Percentiles rank a stretch among this genome's conserved stretches.
These are phyloP conservation scores for Ceratobasidium sp. DNA, from an alignment of 1,284 basidiomycete species.

Conservation along the genomic window DNA sequence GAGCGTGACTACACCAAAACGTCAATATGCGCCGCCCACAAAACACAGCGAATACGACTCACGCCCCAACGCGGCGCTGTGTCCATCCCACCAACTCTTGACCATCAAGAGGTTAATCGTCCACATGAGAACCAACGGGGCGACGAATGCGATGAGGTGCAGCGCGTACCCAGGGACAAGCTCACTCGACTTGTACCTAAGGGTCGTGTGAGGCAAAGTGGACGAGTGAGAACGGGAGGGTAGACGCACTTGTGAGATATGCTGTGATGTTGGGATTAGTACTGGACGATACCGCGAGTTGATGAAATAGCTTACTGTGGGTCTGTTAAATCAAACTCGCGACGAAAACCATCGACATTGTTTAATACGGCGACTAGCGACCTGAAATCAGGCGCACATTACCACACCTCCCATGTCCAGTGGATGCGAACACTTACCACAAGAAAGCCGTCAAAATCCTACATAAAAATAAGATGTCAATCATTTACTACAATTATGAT, in stretches of 20 bases:
- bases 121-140: constrained; percentile 72
- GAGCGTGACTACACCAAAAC: constrained; percentile 65
- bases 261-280: background rate
- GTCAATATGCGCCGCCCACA: background rate
- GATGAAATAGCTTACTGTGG: background rate
- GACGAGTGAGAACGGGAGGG: background rate
- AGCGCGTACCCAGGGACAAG: constrained; percentile 38
- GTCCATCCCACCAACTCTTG: constrained; percentile 86
- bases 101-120: constrained; percentile 72
- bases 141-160: constrained; percentile 66
- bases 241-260: constrained; percentile 33
- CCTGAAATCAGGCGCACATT: background rate
- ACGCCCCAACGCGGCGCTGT: constrained; percentile 81
- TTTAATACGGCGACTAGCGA: constrained; percentile 17
- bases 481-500: background rate
- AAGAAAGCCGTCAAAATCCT: constrained; percentile 34
- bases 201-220: constrained; percentile 4
- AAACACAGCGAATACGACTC: constrained; percentile 4
- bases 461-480: background rate
- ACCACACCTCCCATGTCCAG: background rate
- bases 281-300: background rate
- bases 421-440: constrained; percentile 1
- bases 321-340: constrained; percentile 34
- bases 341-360: constrained; percentile 38
- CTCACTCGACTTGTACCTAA: constrained; percentile 35